Evolutionary conservation across 2,329 filamentous ascomycete species (phyloP).

Genomic region (Fusarium brevicatenulatum): DNA sequence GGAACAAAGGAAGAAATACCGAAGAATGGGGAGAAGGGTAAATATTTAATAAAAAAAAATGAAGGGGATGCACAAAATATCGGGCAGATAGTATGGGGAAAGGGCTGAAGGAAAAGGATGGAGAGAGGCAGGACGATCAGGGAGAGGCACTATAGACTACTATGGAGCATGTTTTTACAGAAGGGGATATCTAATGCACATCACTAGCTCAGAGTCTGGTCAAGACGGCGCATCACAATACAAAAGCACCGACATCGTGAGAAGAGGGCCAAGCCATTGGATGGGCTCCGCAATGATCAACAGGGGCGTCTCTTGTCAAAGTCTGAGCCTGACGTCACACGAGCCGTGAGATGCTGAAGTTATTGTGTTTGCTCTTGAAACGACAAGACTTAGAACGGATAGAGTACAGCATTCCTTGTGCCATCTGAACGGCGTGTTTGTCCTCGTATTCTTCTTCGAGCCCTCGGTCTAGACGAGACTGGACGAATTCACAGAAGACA

Average conservation of each 20-base stretch:
- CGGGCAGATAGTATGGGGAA: slow-evolving; percentile 14
- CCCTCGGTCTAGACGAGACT: not conserved
- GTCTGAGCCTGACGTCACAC: slow-evolving; percentile 33
- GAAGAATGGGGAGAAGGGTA: slow-evolving; percentile 1
- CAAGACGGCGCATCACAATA: slow-evolving; percentile 35
- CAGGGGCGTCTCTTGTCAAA: slow-evolving; percentile 21
- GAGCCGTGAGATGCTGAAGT: not conserved
- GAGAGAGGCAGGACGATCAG: slow-evolving; percentile 21
- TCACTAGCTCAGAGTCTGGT: slow-evolving; percentile 28
- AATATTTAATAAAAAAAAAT: slow-evolving; percentile 16
- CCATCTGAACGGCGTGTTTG: slow-evolving; percentile 11
- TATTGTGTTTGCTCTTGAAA: slow-evolving; percentile 36
- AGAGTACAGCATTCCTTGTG: not conserved
- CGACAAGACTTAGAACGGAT: not conserved
- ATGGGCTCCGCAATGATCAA: slow-evolving; percentile 31
- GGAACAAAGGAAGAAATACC: not conserved
- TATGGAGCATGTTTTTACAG: slow-evolving; percentile 17
- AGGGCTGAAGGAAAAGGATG: slow-evolving; percentile 10
- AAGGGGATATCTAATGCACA: slow-evolving; percentile 36
- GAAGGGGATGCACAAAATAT: slow-evolving; percentile 32
- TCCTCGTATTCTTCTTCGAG: slow-evolving; percentile 3
- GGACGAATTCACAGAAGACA: not conserved
- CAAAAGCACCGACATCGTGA: slow-evolving; percentile 15
- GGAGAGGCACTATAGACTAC: slow-evolving; percentile 4
- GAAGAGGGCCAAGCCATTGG: slow-evolving; percentile 21